Conservation (phyloP, 106 monocot species). For the Dendrobium huoshanense region DNA sequence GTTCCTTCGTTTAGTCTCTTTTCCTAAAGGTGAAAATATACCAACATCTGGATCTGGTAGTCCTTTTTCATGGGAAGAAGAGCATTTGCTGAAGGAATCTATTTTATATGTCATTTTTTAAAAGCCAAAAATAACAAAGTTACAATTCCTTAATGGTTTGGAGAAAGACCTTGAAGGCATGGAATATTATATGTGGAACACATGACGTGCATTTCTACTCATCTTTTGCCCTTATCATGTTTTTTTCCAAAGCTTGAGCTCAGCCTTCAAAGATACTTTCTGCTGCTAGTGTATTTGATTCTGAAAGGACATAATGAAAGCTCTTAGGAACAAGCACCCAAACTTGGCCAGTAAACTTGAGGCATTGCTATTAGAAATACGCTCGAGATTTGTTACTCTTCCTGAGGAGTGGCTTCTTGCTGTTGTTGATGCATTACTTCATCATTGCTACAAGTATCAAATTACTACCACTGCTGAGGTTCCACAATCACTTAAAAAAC, state of each 20-base stretch:
- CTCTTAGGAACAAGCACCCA: slow-evolving; percentile 85
- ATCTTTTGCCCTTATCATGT: no score
- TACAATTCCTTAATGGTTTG: slow-evolving; percentile 74
- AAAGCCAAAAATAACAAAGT: slow-evolving; percentile 34
- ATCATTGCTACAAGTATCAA: slow-evolving; percentile 97
- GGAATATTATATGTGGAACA: no score
- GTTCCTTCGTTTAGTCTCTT: slow-evolving; percentile 66
- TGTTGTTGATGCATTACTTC: slow-evolving; percentile 32
- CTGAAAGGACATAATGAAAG: slow-evolving; percentile 87
- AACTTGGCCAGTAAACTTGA: slow-evolving; percentile 90
- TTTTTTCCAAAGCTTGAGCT: no score
- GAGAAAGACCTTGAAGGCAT: slow-evolving; percentile 60
- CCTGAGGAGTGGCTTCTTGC: no score
- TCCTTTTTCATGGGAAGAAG: slow-evolving; percentile 98
- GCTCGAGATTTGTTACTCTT: no score
- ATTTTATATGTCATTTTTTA: slow-evolving; percentile 69
- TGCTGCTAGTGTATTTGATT: slow-evolving; percentile 22
- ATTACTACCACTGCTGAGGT: slow-evolving; percentile 90
- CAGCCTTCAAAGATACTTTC: slow-evolving; percentile 12
- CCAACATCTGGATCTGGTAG: slow-evolving; percentile 57
- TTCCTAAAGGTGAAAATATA: slow-evolving; percentile 87
- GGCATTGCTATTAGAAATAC: slow-evolving; percentile 38
- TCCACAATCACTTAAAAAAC: slow-evolving; percentile 86
- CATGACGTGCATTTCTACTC: no score
- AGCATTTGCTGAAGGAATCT: slow-evolving; percentile 79